A percentile compares a stretch with the other conserved stretches of the same genome.
Evolutionary conservation across 352 stramenopile genomes (phyloP).

Genomic region (Phytopythium helicoides): DNA sequence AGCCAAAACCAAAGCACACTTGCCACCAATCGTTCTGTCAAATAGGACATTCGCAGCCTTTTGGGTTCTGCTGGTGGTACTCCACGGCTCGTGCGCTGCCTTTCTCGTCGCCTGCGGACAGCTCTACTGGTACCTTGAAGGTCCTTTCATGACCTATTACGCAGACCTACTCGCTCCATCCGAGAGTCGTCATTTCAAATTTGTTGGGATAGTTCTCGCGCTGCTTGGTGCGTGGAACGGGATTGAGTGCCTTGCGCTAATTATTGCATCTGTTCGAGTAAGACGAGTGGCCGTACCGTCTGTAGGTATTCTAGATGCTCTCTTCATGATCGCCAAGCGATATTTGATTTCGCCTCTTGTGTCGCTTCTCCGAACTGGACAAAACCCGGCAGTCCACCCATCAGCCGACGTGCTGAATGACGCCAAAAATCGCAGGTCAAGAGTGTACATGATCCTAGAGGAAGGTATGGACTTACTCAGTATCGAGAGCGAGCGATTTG

Average conservation of each 20-base stretch:
- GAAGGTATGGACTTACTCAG: conserved; percentile 15
- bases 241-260: conserved; percentile 11
- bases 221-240: conserved; percentile 17
- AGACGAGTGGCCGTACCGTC: conserved; percentile 4
- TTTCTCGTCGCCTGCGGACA: conserved; percentile 15
- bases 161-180: conserved; percentile 26
- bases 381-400: not conserved
- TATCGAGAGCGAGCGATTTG: conserved; percentile 31
- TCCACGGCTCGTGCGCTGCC: not conserved
- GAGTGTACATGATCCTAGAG: too few species aligned
- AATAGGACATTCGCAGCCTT: not conserved
- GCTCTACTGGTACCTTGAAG: conserved; percentile 35
- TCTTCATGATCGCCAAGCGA: not conserved
- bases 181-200: conserved; percentile 19
- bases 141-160: conserved; percentile 48
- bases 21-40: too few species aligned
- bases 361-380: not conserved
- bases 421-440: too few species aligned
- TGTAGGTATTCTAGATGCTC: too few species aligned
- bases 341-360: not conserved
- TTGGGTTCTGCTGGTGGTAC: not conserved
- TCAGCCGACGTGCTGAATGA: too few species aligned
- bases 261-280: conserved; percentile 13
- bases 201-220: conserved; percentile 17
- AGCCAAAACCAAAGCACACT: too few species aligned